Conservation (phyloP, 2,329 filamentous ascomycete species). For the Emydomyces testavorans region DNA sequence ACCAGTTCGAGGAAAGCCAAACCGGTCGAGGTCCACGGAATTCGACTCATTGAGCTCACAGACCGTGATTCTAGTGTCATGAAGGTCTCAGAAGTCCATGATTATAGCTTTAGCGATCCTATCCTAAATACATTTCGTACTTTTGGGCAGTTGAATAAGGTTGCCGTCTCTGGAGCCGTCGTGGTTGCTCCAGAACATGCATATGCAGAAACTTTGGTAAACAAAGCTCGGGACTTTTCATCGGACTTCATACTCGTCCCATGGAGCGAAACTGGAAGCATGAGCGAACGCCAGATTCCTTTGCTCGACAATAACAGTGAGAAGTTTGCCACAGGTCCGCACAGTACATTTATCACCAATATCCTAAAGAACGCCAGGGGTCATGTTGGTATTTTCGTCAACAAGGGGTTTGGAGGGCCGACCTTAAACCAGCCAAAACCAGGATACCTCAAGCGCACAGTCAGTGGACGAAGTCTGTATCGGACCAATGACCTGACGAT, state of each 20-base stretch:
- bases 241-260: constrained; percentile 72
- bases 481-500: constrained; percentile 47
- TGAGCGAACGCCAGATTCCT: constrained; percentile 52
- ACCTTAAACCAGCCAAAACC: constrained; percentile 20
- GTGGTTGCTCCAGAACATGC: constrained; percentile 65
- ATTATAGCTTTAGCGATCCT: constrained; percentile 61
- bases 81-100: constrained; percentile 74
- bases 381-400: constrained; percentile 68
- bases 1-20: constrained; percentile 17
- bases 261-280: constrained; percentile 73
- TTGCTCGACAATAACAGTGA: constrained; percentile 42
- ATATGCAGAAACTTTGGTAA: constrained; percentile 65
- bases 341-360: constrained; percentile 61
- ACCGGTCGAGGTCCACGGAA: constrained; percentile 63
- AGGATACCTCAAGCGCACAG: constrained; percentile 36
- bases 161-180: constrained; percentile 71
- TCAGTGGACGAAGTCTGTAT: constrained; percentile 49
- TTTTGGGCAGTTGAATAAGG: constrained; percentile 71
- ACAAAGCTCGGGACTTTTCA: constrained; percentile 56
- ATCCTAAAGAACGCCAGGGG: constrained; percentile 53
- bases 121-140: constrained; percentile 85
- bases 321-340: constrained; percentile 50
- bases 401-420: constrained; percentile 50
- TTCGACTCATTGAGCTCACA: constrained; percentile 77
- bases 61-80: constrained; percentile 93